Evolutionary conservation across 2,329 filamentous ascomycete genomes (phyloP), one percentile per base, ranked within the genome.

Genomic region (Sclerotiophoma versabilis): DNA sequence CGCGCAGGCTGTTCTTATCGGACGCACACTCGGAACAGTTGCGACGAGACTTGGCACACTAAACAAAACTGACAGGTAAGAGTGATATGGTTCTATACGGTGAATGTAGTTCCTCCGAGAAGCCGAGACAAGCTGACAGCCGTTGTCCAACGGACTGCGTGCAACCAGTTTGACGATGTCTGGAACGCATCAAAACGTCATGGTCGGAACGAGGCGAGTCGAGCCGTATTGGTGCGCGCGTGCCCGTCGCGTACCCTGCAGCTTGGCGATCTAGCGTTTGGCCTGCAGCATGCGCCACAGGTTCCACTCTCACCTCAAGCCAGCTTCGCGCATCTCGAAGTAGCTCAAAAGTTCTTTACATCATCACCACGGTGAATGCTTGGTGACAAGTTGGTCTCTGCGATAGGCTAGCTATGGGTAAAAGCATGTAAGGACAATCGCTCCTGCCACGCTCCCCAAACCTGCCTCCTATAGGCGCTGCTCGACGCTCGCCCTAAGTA

Each of bases 1-100:
- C n/a, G n/a, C n/a, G 51, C 22, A 33, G 48, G 41, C 45, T 50
- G 52, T 49, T 41, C 50, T 61, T 62, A 60, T 62, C 62, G 51
- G 48, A 42, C 45, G 6, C 25, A 11, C 34, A 22, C 14, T 44
- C 27, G 37, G 39, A 41, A 49, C 54, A 58, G 45, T 39, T 29
- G 22, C 52, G 34, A 49, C 41, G 14, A 32, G 14, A 27, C 43
- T 52, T 48, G 14, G 39, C 33, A 30, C 29, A 47, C 41, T 27
- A 37, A 14, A 12, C 29, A 29, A 25, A 32, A n/a, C 11, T 2
- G n/a, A 27, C 26, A 38, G 14, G 10, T 39, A 25, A 38, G 14
- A 33, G 14, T 23, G 46, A 23, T 45, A 19, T 9, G 14, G 14
- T 25, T 32, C 20, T 36, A 25, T 30, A 25, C 45, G 51, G 39